phyloP scores from a whole-genome alignment of 805 yeast genomes.

The Wickerhamomyces bisporus region DNA sequence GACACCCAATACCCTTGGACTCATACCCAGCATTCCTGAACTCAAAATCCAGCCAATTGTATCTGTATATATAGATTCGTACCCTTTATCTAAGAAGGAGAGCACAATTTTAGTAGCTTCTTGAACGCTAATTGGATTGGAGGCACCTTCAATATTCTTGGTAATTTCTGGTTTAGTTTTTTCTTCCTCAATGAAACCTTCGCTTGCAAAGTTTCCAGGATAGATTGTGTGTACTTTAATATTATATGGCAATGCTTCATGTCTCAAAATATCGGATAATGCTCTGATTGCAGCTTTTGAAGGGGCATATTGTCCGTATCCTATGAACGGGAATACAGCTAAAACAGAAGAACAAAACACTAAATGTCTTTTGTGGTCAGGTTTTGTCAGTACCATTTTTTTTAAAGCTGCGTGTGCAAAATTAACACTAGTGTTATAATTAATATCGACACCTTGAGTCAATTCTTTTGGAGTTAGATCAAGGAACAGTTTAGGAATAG shows the following conservation, averaged over 20 bases:
- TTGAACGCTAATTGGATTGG: conserved; percentile 61
- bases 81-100: conserved; percentile 53
- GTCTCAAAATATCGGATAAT: conserved; percentile 71
- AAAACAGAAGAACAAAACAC: conserved; percentile 70
- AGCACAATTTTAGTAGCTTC: conserved; percentile 61
- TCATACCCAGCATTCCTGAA: conserved; percentile 58
- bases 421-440: conserved; percentile 70
- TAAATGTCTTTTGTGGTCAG: conserved; percentile 39
- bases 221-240: conserved; percentile 68
- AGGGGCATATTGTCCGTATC: conserved; percentile 90
- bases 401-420: conserved; percentile 62
- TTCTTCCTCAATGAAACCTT: conserved; percentile 81
- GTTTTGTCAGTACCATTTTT: conserved; percentile 26
- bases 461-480: conserved; percentile 60
- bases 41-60: conserved; percentile 77
- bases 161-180: conserved; percentile 83
- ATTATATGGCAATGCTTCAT: conserved; percentile 67
- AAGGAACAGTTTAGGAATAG: conserved; percentile 70
- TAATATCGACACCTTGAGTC: conserved; percentile 54
- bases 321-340: conserved; percentile 84
- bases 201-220: conserved; percentile 89
- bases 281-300: conserved; percentile 77
- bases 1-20: conserved; percentile 58
- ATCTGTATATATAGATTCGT: conserved; percentile 76
- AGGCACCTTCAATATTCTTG: conserved; percentile 77